Base-by-base conservation (phyloP, 2,329 filamentous ascomycete genomes). In the Alternaria sp. region DNA sequence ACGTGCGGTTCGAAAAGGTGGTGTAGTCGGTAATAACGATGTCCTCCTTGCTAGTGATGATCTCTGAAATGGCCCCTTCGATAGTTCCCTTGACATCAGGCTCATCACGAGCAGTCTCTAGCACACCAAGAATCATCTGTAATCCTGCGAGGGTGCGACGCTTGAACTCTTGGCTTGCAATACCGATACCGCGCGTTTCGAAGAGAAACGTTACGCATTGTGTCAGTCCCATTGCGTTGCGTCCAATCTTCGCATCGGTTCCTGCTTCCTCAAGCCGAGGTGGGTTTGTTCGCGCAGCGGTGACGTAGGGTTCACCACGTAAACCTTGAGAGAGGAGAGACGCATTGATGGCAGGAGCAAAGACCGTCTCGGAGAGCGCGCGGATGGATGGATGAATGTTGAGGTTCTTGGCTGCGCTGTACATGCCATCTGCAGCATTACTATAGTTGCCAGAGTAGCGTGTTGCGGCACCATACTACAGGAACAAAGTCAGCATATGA, bases 181-280 rank as follows among this genome's bases (percentile, higher is more conserved):
- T 69, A 0, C 73, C 72, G 20, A 79, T 78, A 3, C 77, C 77
- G 6, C 77, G 66, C 7, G 71, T 73, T 57, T 79, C 76, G 49
- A 73, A 75, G 6, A 79, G 68, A 47, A 79, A 78, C 0, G 73
- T 74, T 2, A 79, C 59, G 14, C 68, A 70, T 54, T 79, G 77
- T 1, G 72, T 74, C 7, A 79, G 63, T 3, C 75, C 77, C 71
- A 78, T 76, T 14, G 72, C 72, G 39, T 79, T 78, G 20, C 77
- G 71, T 1, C 76, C 77, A 38, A 78, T 79, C 47, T 76, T 78
- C 4, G 74, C 75, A 48, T 77, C 75, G 5, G 71, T 78, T 5
- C 72, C 75, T 3, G 76, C 76, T 63, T 79, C 77, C 9, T 72
- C 60, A 14, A 77, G 63, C 0, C 62, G 62, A 8, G 74, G 67